These are phyloP conservation scores for Stentor coeruleus DNA, from an alignment of 73 alveolate genomes.

Conservation along the genomic window DNA sequence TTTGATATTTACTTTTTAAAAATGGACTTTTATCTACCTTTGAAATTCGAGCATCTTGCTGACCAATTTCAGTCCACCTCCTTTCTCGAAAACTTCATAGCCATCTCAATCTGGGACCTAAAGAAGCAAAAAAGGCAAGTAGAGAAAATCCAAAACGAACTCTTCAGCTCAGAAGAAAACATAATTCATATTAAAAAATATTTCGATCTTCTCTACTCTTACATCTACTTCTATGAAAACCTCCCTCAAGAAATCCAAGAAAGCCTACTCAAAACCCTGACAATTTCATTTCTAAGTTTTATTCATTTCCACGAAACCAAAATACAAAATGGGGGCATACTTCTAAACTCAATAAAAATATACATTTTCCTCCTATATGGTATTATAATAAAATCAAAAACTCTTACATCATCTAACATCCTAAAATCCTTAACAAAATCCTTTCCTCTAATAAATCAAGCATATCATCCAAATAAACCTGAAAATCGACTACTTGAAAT, in stretches of 20 bases:
- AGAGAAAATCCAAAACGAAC: background rate
- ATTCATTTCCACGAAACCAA: background rate
- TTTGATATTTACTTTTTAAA: no score
- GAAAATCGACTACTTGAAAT: conserved; percentile 1
- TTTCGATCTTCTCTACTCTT: background rate
- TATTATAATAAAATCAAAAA: background rate
- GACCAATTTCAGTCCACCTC: background rate
- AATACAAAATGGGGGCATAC: background rate
- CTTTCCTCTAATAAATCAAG: background rate
- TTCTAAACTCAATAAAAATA: background rate
- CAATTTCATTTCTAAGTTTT: background rate
- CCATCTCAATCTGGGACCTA: background rate
- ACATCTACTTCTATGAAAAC: background rate
- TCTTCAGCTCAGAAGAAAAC: background rate
- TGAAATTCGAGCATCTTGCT: background rate
- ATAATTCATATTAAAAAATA: background rate
- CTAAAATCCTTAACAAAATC: no score
- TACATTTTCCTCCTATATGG: background rate
- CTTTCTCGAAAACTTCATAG: background rate
- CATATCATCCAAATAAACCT: background rate
- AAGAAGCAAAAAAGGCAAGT: background rate
- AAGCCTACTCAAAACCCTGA: background rate
- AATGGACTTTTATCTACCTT: background rate
- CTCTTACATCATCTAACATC: no score
- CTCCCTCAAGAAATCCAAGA: background rate